Conservation (phyloP, 331 rosid species). For the Telfairia occidentalis region DNA sequence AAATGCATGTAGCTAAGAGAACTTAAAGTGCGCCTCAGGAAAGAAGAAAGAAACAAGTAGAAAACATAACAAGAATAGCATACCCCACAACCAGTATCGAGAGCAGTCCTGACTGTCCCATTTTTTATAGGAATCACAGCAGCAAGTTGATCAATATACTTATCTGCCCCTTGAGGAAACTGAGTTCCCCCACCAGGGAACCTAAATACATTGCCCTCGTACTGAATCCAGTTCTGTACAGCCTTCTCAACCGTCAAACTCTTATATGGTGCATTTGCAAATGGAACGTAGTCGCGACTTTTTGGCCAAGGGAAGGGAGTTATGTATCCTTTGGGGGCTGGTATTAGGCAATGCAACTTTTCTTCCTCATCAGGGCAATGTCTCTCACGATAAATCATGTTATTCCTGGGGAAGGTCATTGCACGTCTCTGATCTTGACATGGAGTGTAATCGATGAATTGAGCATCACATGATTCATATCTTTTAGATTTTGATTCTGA, state of each 20-base stretch:
- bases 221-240: conserved; percentile 94
- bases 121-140: conserved; percentile 85
- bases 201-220: conserved; percentile 83
- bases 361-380: conserved; percentile 76
- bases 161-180: conserved; percentile 95
- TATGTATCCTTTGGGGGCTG: conserved; percentile 90
- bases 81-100: conserved; percentile 99
- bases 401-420: conserved; percentile 74
- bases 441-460: conserved; percentile 71
- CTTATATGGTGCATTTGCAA: conserved; percentile 92
- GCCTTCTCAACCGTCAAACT: conserved; percentile 99
- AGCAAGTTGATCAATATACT: conserved; percentile 80
- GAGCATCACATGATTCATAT: conserved; percentile 43
- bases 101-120: conserved; percentile 85
- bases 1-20: conserved; percentile 9
- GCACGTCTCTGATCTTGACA: conserved; percentile 95
- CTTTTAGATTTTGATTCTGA: conserved; percentile 35
- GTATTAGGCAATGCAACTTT: conserved; percentile 82
- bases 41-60: background rate
- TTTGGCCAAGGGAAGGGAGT: conserved; percentile 97
- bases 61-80: conserved; percentile 16
- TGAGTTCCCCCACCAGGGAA: conserved; percentile 98
- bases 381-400: conserved; percentile 83
- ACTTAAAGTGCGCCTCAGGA: background rate
- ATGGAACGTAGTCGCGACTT: conserved; percentile 96